Percentiles rank a stretch among this genome's conserved stretches.
Evolutionary conservation across 805 yeast species (phyloP).

Genomic region (Wickerhamiella cacticola): DNA sequence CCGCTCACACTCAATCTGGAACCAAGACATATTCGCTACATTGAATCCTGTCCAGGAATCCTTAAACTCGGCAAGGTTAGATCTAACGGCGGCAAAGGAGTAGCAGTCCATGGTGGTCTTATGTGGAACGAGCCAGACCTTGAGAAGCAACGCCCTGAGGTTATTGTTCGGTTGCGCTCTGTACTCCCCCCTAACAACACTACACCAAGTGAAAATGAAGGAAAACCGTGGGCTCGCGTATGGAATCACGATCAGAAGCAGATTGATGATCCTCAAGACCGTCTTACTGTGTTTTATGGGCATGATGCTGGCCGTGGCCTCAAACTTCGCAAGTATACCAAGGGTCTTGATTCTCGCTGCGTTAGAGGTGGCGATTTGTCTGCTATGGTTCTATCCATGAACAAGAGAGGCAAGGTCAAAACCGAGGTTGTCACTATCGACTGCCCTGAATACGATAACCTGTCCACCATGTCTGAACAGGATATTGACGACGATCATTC

Average conservation of each 20-base stretch:
- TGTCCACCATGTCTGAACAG: background rate
- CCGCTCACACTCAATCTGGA: conserved; percentile 42
- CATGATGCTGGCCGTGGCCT: conserved; percentile 80
- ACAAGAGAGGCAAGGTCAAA: conserved; percentile 21
- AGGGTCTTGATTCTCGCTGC: conserved; percentile 78
- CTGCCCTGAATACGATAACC: conserved; percentile 16
- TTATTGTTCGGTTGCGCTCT: conserved; percentile 57
- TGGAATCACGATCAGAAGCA: conserved; percentile 38
- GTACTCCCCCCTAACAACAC: conserved; percentile 54
- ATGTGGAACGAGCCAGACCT: conserved; percentile 46
- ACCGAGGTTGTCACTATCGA: conserved; percentile 25
- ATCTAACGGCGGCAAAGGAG: conserved; percentile 31
- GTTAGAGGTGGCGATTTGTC: conserved; percentile 58
- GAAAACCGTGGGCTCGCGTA: conserved; percentile 45
- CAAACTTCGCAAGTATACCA: conserved; percentile 48
- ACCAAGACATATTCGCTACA: conserved; percentile 48
- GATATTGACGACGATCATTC: background rate
- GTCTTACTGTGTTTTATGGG: conserved; percentile 56
- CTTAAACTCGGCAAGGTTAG: conserved; percentile 46
- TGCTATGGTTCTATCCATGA: conserved; percentile 41
- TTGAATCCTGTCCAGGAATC: conserved; percentile 54
- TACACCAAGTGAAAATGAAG: conserved; percentile 35
- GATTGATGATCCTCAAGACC: conserved; percentile 18
- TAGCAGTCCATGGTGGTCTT: conserved; percentile 78
- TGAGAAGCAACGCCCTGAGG: conserved; percentile 47